Conservation (phyloP, 1,284 basidiomycete genomes). For the Rhizopogon parksii region DNA sequence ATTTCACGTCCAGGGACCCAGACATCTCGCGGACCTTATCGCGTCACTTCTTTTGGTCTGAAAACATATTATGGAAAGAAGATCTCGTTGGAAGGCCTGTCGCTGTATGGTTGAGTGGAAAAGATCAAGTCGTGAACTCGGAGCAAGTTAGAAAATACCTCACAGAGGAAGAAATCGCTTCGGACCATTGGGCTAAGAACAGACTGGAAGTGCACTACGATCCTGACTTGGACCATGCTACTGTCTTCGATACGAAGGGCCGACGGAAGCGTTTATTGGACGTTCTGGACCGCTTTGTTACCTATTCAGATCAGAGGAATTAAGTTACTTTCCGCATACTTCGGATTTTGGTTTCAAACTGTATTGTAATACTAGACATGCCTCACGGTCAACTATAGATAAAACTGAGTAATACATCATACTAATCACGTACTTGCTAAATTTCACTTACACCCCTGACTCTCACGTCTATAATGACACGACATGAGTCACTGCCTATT, state of each 20-base stretch:
- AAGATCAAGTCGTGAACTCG: conserved; percentile 54
- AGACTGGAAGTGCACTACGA: conserved; percentile 47
- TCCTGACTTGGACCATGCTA: conserved; percentile 48
- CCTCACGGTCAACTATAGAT: too few relatives aligned
- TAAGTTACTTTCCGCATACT: not conserved
- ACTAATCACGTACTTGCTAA: too few relatives aligned
- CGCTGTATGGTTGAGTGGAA: conserved; percentile 43
- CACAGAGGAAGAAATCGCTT: conserved; percentile 33
- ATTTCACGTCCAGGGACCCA: conserved; percentile 56
- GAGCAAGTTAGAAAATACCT: conserved; percentile 45
- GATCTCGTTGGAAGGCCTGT: conserved; percentile 36
- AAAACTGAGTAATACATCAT: too few relatives aligned
- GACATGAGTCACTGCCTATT: too few relatives aligned
- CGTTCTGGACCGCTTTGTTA: conserved; percentile 34
- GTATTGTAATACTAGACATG: too few relatives aligned
- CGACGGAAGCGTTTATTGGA: conserved; percentile 33
- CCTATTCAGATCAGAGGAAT: not conserved
- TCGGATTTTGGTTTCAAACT: not conserved
- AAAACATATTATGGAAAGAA: conserved; percentile 55
- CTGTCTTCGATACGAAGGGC: conserved; percentile 41
- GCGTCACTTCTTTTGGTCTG: conserved; percentile 59
- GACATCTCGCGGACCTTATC: conserved; percentile 53
- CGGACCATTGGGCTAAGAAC: conserved; percentile 30
- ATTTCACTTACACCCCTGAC: too few relatives aligned
- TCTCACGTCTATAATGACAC: too few relatives aligned